These are phyloP conservation scores for Scheffersomyces quercinus DNA, from an alignment of 1,139 yeast genomes.

Conservation along the genomic window DNA sequence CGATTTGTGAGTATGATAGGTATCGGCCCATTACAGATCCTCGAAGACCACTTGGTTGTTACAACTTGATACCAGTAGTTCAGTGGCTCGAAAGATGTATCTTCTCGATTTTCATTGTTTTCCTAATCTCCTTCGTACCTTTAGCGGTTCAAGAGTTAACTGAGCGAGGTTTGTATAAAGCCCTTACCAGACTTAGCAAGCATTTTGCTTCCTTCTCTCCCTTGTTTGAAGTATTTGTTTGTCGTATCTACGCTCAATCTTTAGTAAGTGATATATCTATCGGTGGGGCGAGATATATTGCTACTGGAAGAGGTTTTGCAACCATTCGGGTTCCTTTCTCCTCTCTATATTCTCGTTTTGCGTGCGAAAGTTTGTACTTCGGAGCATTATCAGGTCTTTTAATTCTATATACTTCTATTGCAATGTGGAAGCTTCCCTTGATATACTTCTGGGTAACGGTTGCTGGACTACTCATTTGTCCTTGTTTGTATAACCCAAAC, in stretches of 20 bases:
- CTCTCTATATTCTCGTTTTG: constrained; percentile 46
- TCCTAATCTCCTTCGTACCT: constrained; percentile 51
- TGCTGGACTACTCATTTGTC: constrained; percentile 45
- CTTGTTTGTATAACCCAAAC: constrained; percentile 53
- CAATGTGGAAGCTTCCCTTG: constrained; percentile 50
- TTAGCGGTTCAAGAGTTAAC: constrained; percentile 52
- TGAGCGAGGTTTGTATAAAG: constrained; percentile 50
- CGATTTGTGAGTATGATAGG: constrained; percentile 47
- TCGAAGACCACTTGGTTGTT: constrained; percentile 45
- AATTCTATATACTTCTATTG: constrained; percentile 42
- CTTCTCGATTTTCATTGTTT: constrained; percentile 50
- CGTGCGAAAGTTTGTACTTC: constrained; percentile 46
- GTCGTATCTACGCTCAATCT: constrained; percentile 51
- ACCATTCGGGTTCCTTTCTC: constrained; percentile 48
- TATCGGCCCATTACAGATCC: constrained; percentile 50
- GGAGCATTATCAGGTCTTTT: constrained; percentile 41
- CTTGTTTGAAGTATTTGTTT: constrained; percentile 54
- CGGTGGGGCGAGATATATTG: constrained; percentile 57
- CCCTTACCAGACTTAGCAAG: constrained; percentile 42
- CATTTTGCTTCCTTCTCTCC: constrained; percentile 55
- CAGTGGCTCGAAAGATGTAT: constrained; percentile 53
- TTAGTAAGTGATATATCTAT: constrained; percentile 47
- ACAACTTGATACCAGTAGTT: constrained; percentile 49
- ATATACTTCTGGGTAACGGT: constrained; percentile 53
- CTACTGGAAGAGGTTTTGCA: constrained; percentile 58